A percentile compares a stretch with the other conserved stretches of the same genome.
Conservation (phyloP, 2,329 filamentous ascomycete genomes). For the Periglandula ipomoeae region DNA sequence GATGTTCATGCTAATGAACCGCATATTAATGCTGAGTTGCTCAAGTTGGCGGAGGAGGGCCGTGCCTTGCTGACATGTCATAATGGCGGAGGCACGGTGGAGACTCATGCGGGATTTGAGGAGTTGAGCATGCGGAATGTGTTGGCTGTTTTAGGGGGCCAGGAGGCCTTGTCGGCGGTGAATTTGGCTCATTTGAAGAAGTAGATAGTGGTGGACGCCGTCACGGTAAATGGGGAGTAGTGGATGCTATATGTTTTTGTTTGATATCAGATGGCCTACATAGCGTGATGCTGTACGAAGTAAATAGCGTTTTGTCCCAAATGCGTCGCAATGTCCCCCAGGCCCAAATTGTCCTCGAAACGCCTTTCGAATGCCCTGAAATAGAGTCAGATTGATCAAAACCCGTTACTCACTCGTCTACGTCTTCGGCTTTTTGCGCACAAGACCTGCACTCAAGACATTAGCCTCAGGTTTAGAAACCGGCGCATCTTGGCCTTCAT, state of each 20-base stretch:
- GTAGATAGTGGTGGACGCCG: neutral
- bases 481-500: constrained; percentile 12
- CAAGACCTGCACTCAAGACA: constrained; percentile 37
- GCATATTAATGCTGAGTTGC: constrained; percentile 36
- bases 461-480: constrained; percentile 25
- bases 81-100: constrained; percentile 57
- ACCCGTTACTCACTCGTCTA: neutral
- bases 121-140: constrained; percentile 59
- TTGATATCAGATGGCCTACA: too few species aligned
- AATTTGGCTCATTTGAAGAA: constrained; percentile 44
- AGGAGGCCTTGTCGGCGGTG: constrained; percentile 49
- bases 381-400: neutral
- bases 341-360: neutral
- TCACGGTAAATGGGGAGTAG: too few species aligned
- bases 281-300: neutral
- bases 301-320: neutral
- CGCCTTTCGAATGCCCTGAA: neutral
- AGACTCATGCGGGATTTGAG: constrained; percentile 59
- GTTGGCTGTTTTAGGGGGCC: constrained; percentile 44
- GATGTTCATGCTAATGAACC: constrained; percentile 59
- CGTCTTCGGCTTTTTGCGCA: constrained; percentile 49
- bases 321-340: neutral
- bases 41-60: constrained; percentile 26
- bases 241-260: neutral
- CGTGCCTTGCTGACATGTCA: constrained; percentile 56